Conservation (phyloP, 2,329 filamentous ascomycete species). For the Lizonia empirigonia region DNA sequence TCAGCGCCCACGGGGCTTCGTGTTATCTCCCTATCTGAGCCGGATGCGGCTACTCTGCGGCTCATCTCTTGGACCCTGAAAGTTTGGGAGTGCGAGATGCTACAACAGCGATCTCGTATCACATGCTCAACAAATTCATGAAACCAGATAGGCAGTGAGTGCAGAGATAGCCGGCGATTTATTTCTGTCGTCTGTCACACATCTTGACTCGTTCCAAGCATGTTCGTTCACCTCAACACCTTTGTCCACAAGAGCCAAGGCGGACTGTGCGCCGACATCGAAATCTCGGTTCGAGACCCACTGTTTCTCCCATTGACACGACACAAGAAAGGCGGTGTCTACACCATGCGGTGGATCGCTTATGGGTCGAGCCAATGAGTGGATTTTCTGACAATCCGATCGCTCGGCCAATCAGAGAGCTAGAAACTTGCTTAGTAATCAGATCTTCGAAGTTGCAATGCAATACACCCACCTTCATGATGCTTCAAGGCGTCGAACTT, state of each 20-base stretch:
- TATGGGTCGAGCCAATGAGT: no score
- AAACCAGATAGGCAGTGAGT: not conserved
- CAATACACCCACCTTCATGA: no score
- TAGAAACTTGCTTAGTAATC: no score
- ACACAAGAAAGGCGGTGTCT: slow-evolving; percentile 32
- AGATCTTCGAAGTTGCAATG: no score
- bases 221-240: slow-evolving; percentile 20
- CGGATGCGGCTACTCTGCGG: slow-evolving; percentile 27
- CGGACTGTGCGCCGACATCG: slow-evolving; percentile 27
- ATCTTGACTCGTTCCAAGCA: not conserved
- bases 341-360: no score
- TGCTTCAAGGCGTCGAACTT: no score
- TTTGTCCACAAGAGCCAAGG: slow-evolving; percentile 17
- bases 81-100: not conserved
- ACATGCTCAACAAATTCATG: not conserved
- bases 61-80: slow-evolving; percentile 26
- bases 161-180: not conserved
- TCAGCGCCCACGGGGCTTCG: slow-evolving; percentile 24
- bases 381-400: no score
- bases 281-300: slow-evolving; percentile 31
- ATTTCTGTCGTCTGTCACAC: not conserved
- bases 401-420: no score
- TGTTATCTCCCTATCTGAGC: slow-evolving; percentile 21
- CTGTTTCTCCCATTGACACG: slow-evolving; percentile 19
- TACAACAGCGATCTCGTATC: not conserved